Evolutionary conservation across 2,329 filamentous ascomycete genomes (phyloP).

Genomic region (Diaporthe ampelina): DNA sequence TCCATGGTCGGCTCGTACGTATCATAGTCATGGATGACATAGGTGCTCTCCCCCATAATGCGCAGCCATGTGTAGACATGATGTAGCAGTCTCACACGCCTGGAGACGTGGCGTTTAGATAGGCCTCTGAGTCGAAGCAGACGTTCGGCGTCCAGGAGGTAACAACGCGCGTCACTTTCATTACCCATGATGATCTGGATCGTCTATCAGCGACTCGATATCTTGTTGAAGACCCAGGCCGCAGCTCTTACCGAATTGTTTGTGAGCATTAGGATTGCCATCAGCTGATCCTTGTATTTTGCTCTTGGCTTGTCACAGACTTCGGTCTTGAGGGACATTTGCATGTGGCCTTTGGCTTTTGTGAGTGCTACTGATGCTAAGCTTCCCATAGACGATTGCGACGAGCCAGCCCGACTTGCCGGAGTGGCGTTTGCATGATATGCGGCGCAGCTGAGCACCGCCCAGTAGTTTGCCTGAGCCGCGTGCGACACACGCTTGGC

Average conservation of each 20-base stretch:
- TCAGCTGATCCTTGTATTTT: constrained; percentile 20
- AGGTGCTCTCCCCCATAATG: constrained; percentile 22
- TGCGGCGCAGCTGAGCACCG: constrained; percentile 15
- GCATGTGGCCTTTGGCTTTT: constrained; percentile 15
- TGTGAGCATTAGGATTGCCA: constrained; percentile 14
- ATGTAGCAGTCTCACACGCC: constrained; percentile 14
- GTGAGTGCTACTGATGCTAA: neutral
- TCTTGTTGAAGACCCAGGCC: no score
- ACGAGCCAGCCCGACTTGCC: neutral
- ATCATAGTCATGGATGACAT: constrained; percentile 13
- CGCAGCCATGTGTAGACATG: constrained; percentile 16
- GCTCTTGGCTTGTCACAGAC: neutral
- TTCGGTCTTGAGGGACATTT: constrained; percentile 1
- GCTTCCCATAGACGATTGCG: neutral
- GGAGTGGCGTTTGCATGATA: neutral
- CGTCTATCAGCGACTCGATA: neutral
- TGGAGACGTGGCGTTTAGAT: constrained; percentile 8
- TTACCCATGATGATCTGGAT: constrained; percentile 8
- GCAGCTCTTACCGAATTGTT: constrained; percentile 11
- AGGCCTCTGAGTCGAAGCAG: constrained; percentile 9
- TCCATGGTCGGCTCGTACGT: neutral
- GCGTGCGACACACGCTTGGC: neutral
- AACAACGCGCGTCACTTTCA: constrained; percentile 5
- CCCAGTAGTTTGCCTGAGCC: neutral
- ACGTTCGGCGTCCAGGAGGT: neutral